phyloP scores from a whole-genome alignment of 1,139 yeast genomes.

The Lodderomyces pseudojiufengensis region DNA sequence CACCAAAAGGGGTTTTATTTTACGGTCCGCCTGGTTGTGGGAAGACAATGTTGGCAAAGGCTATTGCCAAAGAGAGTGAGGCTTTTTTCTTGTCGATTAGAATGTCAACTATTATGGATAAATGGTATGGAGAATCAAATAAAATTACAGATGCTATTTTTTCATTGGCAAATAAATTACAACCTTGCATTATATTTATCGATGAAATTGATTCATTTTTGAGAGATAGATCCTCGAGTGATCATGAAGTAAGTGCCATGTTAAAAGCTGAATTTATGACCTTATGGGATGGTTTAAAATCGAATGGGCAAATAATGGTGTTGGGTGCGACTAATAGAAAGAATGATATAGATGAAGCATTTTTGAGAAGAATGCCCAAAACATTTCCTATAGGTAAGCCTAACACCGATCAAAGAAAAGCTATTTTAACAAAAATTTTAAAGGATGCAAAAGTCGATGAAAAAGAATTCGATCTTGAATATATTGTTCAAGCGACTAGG shows the following conservation, averaged over 20 bases:
- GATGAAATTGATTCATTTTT: constrained; percentile 96
- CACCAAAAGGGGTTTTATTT: constrained; percentile 91
- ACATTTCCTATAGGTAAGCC: constrained; percentile 81
- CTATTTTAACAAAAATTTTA: constrained; percentile 65
- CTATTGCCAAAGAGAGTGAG: constrained; percentile 86
- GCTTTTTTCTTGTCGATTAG: constrained; percentile 90
- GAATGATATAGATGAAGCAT: constrained; percentile 87
- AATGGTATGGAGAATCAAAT: constrained; percentile 97
- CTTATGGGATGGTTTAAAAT: constrained; percentile 88
- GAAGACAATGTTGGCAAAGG: constrained; percentile 95
- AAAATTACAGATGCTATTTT: constrained; percentile 93
- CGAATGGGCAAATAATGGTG: constrained; percentile 76
- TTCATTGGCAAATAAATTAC: constrained; percentile 82
- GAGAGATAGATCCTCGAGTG: constrained; percentile 78
- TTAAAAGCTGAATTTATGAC: constrained; percentile 97
- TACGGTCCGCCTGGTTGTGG: constrained; percentile 99
- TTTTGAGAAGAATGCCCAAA: constrained; percentile 89
- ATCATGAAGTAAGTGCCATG: constrained; percentile 95
- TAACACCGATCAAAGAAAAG: constrained; percentile 58
- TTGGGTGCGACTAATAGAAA: constrained; percentile 96
- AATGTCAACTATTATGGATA: constrained; percentile 95
- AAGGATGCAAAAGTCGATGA: constrained; percentile 59
- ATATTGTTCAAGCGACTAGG: constrained; percentile 59
- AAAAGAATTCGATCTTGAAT: constrained; percentile 54
- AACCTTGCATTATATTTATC: constrained; percentile 92